Evolutionary conservation across 257 asterid species (phyloP).

Genomic region (Nicotiana obtusifolia): DNA sequence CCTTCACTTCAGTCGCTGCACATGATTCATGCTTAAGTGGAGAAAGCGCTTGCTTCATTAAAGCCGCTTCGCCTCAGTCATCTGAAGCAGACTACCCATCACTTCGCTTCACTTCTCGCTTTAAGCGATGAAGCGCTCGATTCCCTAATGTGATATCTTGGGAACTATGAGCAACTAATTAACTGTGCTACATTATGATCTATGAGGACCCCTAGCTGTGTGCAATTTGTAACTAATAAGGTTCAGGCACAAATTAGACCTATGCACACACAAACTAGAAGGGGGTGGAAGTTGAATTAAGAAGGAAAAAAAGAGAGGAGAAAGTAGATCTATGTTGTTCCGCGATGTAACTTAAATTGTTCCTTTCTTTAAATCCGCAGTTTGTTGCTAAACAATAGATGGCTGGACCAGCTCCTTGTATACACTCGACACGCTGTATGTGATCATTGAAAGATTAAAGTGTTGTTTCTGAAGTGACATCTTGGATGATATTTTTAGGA

Average conservation of each 20-base stretch:
- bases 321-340: constrained; percentile 5
- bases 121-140: no score
- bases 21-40: no score
- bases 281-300: neutral
- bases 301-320: neutral
- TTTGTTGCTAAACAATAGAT: neutral
- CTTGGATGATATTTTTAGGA: neutral
- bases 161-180: neutral
- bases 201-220: neutral
- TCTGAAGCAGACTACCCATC: no score
- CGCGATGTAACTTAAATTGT: neutral
- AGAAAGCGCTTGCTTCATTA: no score
- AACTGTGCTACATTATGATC: neutral
- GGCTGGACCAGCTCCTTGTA: neutral
- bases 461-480: neutral
- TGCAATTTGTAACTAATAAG: neutral
- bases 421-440: neutral
- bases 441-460: neutral
- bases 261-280: neutral
- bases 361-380: neutral
- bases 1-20: no score
- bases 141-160: neutral
- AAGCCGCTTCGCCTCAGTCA: no score
- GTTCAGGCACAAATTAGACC: neutral
- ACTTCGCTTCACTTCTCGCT: no score